Evolutionary conservation across 2,329 filamentous ascomycete species (phyloP), one percentile per base, ranked within the genome.

Genomic region (Arthrobotrys entomopaga): DNA sequence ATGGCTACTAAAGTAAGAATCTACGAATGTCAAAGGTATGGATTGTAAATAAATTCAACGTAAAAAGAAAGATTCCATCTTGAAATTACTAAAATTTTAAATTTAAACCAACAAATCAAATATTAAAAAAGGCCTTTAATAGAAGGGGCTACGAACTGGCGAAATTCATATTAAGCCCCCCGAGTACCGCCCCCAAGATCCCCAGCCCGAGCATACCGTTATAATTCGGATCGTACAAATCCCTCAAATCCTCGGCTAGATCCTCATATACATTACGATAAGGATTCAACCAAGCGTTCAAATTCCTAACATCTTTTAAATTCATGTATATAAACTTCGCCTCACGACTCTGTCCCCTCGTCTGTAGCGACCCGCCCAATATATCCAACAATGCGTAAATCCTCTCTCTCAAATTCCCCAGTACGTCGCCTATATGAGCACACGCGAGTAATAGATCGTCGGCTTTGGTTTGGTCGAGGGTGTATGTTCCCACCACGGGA

Each of bases 401-500:
- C 29, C 29, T 34, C 7, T 34, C 29, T 8, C 29, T 34, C 5
- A 34, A 10, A 34, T 34, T 10, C 6, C 6, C 10, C 6, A 34
- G 6, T 2, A 19, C 1, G 7, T 38, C 42, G 11, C 19, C 26
- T 11, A 65, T 19, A 6, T 58, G 7, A 3, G 29, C 52, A 0
- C 20, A 26, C 3, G 66, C 53, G 34, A 58, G 7, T n/a, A 43
- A 1, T 19, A 72, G 11, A 6, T 49, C n/a, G 16, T 56, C 43
- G 3, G 26, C 38, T 8, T 58, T 59, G 19, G 48, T 29, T 2
- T 22, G 13, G 20, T 72, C 48, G 15, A 72, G 60, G 10, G 34
- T 15, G 40, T 72, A 72, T 0, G 29, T 43, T 6, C 60, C 60
- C 10, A 59, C 60, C 2, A 60, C 24, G 6, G 67, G 11, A 15